A percentile compares a stretch with the other conserved stretches of the same genome.
Evolutionary conservation across 75 land plant species (phyloP).

Genomic region (Sequoiadendron giganteum): DNA sequence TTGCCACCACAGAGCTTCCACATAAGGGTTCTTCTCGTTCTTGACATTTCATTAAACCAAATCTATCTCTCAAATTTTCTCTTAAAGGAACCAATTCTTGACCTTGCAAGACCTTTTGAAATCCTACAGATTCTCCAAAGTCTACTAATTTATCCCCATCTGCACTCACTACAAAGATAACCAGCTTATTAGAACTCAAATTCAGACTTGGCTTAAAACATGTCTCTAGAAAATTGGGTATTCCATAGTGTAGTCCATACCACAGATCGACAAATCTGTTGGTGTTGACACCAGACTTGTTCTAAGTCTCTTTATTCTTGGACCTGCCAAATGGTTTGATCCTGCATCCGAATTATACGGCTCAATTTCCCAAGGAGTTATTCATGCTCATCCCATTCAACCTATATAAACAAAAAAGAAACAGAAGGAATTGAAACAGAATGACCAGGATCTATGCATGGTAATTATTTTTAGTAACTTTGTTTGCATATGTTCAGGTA

Average conservation of each 20-base stretch:
- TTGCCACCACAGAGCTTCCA: neutral
- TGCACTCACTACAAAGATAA: slow-evolving; percentile 11
- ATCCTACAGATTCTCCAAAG: slow-evolving; percentile 16
- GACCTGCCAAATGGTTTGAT: slow-evolving; percentile 8
- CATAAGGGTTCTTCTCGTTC: neutral
- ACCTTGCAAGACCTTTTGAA: slow-evolving; percentile 21
- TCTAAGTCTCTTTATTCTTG: slow-evolving; percentile 19
- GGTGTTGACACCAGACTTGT: slow-evolving; percentile 10
- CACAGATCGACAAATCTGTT: slow-evolving; percentile 1
- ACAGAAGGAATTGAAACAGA: neutral
- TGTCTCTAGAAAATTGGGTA: neutral
- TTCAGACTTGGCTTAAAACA: neutral
- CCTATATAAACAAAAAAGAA: slow-evolving; percentile 17
- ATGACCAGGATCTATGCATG: neutral
- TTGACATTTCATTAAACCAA: neutral
- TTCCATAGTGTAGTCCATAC: slow-evolving; percentile 10
- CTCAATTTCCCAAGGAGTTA: slow-evolving; percentile 40
- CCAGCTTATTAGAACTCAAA: slow-evolving; percentile 4
- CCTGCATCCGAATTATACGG: slow-evolving; percentile 22
- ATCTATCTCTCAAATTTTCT: neutral
- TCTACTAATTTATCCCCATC: slow-evolving; percentile 4
- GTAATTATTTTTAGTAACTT: neutral
- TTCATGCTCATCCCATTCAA: slow-evolving; percentile 38
- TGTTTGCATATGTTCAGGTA: neutral
- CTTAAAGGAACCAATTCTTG: slow-evolving; percentile 20